Evolutionary conservation across 495 filamentous ascomycete genomes (phyloP), one percentile per base, ranked within the genome.

Genomic region (Cairneyella variabilis): DNA sequence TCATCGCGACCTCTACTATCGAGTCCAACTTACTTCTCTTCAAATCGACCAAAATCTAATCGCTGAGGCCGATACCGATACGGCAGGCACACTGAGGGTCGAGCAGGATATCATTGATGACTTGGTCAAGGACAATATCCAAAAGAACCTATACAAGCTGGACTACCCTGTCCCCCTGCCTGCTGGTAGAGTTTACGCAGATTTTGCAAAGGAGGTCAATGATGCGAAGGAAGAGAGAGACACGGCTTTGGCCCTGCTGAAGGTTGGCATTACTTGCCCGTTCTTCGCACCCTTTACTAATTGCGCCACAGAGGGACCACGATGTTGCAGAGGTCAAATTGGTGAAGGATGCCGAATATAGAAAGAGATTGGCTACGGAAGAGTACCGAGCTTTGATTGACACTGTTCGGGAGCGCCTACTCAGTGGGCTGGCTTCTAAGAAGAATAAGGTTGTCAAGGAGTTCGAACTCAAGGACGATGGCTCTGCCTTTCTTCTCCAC

Each of bases 11-110:
- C 72, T 76, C 39, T 79, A 91, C 59, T 98, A 95, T 69, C 86
- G 90, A 47, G 86, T 92, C 60, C 90, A 97, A 66, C 77, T 97
- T 4, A 83, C 90, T 53, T 85, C 86, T 42, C 77, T 97, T 3
- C 92, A 97, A 66, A 83, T 86, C 51, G 95, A 97, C 64, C 90
- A 95, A 65, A 87, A 80, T 46, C 79, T 96, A 8, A 88, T 97
- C 62, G 82, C 87, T 60, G 82, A 83, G 58, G 86, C 92, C 38
- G 83, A 95, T 59, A 86, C 87, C 0, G 95, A 93, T 57, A 71
- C 76, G 12, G 77, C 86, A 43, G 77, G 79, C 18, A 83, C 88
- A 21, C 74, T 97, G 5, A 83, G 90, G 18, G 84, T 88, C 57
- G 78, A 80, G 21, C 78, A 82, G 5, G 77, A 82, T 23, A 85